phyloP scores from a whole-genome alignment of 2,329 filamentous ascomycete genomes.

The Alternaria triticina region DNA sequence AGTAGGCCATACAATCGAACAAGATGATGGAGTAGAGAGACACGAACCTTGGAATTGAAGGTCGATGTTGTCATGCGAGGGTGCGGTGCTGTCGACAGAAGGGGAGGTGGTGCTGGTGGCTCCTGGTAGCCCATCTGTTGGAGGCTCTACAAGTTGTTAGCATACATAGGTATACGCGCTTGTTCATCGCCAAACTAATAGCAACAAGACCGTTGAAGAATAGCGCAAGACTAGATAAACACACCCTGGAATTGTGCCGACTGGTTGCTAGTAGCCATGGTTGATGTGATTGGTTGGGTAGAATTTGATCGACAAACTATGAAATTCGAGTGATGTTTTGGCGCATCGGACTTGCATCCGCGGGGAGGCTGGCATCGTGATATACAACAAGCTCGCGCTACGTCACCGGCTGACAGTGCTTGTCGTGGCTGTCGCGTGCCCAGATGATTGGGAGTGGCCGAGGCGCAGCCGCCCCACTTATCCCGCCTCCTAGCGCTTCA shows the following conservation, averaged over 20 bases:
- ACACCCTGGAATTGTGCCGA: conserved; percentile 15
- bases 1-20: not conserved
- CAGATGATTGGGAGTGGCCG: conserved; percentile 10
- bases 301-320: not conserved
- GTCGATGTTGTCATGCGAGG: not conserved
- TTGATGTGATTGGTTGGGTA: not conserved
- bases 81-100: not conserved
- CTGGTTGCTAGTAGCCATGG: conserved; percentile 7
- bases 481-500: not conserved
- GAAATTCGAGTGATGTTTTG: not conserved
- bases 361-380: not conserved
- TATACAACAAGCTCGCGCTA: conserved; percentile 11
- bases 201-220: not conserved
- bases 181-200: not conserved
- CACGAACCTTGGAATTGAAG: conserved; percentile 13
- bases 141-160: conserved; percentile 6
- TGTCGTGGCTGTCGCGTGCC: conserved; percentile 12
- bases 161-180: not conserved
- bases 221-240: not conserved
- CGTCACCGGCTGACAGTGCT: conserved; percentile 19
- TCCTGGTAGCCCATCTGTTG: not conserved
- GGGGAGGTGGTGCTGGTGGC: not conserved
- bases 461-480: conserved; percentile 3
- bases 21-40: not conserved
- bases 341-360: not conserved